Evolutionary conservation across 768 basidiomycete species (phyloP).

Genomic region (Pluteus cervinus): DNA sequence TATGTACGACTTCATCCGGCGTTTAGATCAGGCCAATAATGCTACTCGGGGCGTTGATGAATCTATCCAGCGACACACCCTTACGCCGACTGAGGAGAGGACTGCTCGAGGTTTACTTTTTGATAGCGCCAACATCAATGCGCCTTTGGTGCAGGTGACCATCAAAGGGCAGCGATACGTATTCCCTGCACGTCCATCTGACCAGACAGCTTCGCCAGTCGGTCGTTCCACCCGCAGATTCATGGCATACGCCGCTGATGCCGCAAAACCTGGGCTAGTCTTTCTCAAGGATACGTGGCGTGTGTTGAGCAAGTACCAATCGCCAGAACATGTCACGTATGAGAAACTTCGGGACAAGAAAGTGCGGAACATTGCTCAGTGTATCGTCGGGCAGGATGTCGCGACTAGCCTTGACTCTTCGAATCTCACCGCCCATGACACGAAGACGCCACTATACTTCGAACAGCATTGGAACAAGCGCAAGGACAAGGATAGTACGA

Average conservation of each 20-base stretch:
- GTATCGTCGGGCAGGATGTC: slow-evolving; percentile 1
- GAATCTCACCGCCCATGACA: too few relatives aligned
- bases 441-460: too few relatives aligned
- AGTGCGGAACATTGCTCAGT: slow-evolving; percentile 4
- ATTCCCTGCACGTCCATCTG: neutral
- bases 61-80: neutral
- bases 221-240: slow-evolving; percentile 7
- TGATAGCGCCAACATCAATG: neutral
- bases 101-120: neutral
- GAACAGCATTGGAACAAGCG: too few relatives aligned
- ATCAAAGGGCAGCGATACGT: neutral
- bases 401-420: too few relatives aligned
- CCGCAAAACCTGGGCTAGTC: neutral
- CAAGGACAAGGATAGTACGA: too few relatives aligned
- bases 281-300: slow-evolving; percentile 10
- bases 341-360: slow-evolving; percentile 1
- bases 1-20: slow-evolving; percentile 8
- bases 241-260: neutral
- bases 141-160: neutral
- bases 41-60: slow-evolving; percentile 7
- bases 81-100: neutral
- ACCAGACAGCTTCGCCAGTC: slow-evolving; percentile 2
- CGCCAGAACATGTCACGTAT: slow-evolving; percentile 3
- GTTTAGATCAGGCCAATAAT: slow-evolving; percentile 4
- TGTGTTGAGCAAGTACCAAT: neutral